Percentiles rank a stretch among this genome's conserved stretches.
Conservation (phyloP, 2,329 filamentous ascomycete species). For the Colletotrichum truncatum region DNA sequence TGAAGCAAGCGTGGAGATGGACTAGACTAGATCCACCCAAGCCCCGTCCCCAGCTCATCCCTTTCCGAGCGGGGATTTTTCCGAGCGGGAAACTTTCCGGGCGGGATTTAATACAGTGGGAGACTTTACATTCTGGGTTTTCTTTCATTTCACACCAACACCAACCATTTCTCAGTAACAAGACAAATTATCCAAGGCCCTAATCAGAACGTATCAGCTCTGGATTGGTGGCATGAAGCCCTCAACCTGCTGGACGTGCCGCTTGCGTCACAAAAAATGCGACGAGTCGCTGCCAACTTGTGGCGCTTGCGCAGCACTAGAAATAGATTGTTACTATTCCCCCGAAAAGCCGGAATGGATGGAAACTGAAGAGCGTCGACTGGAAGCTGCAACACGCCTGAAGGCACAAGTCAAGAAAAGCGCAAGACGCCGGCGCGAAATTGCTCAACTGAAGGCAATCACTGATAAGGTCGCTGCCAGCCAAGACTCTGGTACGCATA, state of each 20-base stretch:
- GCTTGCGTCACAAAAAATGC: slow-evolving; percentile 70
- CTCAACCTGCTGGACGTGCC: slow-evolving; percentile 69
- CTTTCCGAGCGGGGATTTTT: neutral
- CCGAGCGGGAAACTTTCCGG: neutral
- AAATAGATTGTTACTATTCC: slow-evolving; percentile 65
- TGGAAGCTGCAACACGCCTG: slow-evolving; percentile 25
- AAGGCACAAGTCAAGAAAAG: slow-evolving; percentile 33
- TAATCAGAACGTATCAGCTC: neutral
- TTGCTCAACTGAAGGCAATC: no score
- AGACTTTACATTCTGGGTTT: neutral
- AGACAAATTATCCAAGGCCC: neutral
- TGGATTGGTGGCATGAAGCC: no score
- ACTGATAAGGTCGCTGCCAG: no score
- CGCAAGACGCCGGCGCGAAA: slow-evolving; percentile 29
- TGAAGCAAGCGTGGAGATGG: no score
- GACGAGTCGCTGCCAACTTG: slow-evolving; percentile 63
- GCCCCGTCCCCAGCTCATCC: no score
- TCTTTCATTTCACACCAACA: neutral
- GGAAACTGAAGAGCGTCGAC: slow-evolving; percentile 56
- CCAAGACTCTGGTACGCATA: no score
- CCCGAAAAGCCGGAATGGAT: slow-evolving; percentile 65
- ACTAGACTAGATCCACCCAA: no score
- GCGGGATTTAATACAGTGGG: neutral
- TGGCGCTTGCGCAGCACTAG: slow-evolving; percentile 56
- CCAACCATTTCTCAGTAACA: neutral